These are phyloP conservation scores for Fraxinus ornus DNA, from an alignment of 305 asterid genomes.

Conservation along the genomic window DNA sequence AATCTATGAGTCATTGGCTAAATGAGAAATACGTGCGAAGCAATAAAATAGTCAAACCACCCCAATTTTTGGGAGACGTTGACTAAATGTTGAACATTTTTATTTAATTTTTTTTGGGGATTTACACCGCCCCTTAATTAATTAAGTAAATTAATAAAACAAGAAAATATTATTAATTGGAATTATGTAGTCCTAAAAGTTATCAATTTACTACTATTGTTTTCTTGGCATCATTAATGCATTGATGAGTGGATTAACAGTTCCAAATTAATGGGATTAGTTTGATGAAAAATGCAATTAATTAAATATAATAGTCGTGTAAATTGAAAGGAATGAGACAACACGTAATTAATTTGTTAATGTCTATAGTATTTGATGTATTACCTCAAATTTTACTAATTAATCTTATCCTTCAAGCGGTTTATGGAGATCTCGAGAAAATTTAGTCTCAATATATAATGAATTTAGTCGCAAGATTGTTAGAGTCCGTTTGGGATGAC, in stretches of 20 bases:
- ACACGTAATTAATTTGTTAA: background rate
- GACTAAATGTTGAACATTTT: background rate
- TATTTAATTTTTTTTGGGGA: background rate
- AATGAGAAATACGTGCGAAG: slow-evolving; percentile 29
- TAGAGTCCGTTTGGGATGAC: too few species aligned
- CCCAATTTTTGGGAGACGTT: slow-evolving; percentile 19
- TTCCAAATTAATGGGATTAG: background rate
- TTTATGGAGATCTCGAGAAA: background rate
- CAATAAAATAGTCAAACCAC: slow-evolving; percentile 35
- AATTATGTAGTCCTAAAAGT: background rate
- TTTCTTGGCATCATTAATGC: background rate
- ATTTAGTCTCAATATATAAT: background rate
- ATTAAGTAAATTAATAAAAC: background rate
- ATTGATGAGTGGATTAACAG: background rate
- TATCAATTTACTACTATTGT: background rate
- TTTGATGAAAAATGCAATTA: background rate
- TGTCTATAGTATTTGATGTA: background rate
- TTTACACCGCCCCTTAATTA: slow-evolving; percentile 13
- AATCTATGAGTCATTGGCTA: background rate
- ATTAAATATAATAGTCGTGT: background rate
- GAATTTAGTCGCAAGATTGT: background rate
- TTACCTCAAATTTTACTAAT: background rate
- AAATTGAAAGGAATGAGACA: background rate
- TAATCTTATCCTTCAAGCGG: background rate
- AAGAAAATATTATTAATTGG: background rate